phyloP scores from a whole-genome alignment of 768 basidiomycete genomes.

The Pleurotus giganteus region DNA sequence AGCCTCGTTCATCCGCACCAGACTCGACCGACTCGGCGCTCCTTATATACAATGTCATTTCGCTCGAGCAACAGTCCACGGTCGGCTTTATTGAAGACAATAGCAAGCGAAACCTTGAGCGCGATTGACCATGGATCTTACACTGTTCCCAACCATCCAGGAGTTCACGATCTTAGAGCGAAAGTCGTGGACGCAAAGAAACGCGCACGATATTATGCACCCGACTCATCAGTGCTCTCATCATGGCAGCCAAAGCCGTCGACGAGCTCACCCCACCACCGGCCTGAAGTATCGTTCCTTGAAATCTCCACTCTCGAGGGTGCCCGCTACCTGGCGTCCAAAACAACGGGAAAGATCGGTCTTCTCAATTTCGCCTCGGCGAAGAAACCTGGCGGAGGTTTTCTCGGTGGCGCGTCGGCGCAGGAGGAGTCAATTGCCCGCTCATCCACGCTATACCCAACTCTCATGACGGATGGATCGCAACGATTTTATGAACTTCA shows the following conservation, averaged over 20 bases:
- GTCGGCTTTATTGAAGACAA: slow-evolving; percentile 30
- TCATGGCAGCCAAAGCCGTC: slow-evolving; percentile 33
- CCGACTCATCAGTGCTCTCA: slow-evolving; percentile 41
- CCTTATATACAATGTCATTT: background rate
- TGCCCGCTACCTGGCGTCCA: slow-evolving; percentile 38
- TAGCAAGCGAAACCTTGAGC: slow-evolving; percentile 50
- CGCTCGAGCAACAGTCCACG: slow-evolving; percentile 18
- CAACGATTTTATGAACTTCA: slow-evolving; percentile 65
- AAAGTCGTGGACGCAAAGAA: slow-evolving; percentile 27
- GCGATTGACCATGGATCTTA: slow-evolving; percentile 47
- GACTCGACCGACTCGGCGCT: too few relatives aligned
- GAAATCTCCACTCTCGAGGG: slow-evolving; percentile 67
- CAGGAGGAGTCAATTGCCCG: slow-evolving; percentile 83
- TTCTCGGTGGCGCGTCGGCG: slow-evolving; percentile 67
- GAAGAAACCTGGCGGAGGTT: slow-evolving; percentile 74
- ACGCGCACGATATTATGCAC: slow-evolving; percentile 52
- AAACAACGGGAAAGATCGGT: slow-evolving; percentile 38
- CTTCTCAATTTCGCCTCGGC: slow-evolving; percentile 79
- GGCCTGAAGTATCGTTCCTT: slow-evolving; percentile 42
- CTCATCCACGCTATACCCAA: slow-evolving; percentile 66
- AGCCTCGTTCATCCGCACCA: too few relatives aligned
- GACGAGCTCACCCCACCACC: slow-evolving; percentile 11
- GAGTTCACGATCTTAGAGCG: slow-evolving; percentile 26
- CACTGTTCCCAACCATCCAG: slow-evolving; percentile 19
- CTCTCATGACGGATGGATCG: slow-evolving; percentile 54